These are phyloP conservation scores for Malania oleifera DNA, from an alignment of 164 flowering plant genomes.

Conservation along the genomic window DNA sequence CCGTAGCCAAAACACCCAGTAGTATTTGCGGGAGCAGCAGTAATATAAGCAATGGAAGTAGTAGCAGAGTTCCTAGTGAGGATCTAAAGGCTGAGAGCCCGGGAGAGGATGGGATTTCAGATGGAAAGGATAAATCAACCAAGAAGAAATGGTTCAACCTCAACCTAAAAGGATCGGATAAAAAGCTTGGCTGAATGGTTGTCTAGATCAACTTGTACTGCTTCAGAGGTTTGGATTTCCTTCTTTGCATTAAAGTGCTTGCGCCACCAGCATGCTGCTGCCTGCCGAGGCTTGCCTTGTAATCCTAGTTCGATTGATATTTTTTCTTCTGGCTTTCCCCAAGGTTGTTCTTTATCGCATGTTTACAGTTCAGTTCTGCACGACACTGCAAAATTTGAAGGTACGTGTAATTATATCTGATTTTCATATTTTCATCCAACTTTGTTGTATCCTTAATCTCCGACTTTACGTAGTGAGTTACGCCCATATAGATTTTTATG, in stretches of 20 bases:
- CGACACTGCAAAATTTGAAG: not conserved
- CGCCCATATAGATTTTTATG: not conserved
- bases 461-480: not conserved
- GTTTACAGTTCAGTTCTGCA: not conserved
- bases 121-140: slow-evolving; percentile 68
- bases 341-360: slow-evolving; percentile 5
- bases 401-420: slow-evolving; percentile 8
- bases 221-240: not conserved
- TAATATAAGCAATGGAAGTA: slow-evolving; percentile 41
- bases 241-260: slow-evolving; percentile 4
- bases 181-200: slow-evolving; percentile 38
- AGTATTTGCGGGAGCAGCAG: slow-evolving; percentile 23
- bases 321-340: not conserved
- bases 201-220: not conserved
- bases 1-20: slow-evolving; percentile 32
- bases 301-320: slow-evolving; percentile 1
- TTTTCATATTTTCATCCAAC: not conserved
- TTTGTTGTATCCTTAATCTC: not conserved
- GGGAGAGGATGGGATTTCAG: slow-evolving; percentile 56
- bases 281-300: slow-evolving; percentile 7
- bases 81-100: slow-evolving; percentile 56
- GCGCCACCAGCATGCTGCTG: not conserved
- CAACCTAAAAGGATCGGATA: slow-evolving; percentile 71
- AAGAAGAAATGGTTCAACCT: slow-evolving; percentile 86
- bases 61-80: slow-evolving; percentile 49